Base-by-base conservation (phyloP, 768 basidiomycete genomes). In the Trametes meyenii region DNA sequence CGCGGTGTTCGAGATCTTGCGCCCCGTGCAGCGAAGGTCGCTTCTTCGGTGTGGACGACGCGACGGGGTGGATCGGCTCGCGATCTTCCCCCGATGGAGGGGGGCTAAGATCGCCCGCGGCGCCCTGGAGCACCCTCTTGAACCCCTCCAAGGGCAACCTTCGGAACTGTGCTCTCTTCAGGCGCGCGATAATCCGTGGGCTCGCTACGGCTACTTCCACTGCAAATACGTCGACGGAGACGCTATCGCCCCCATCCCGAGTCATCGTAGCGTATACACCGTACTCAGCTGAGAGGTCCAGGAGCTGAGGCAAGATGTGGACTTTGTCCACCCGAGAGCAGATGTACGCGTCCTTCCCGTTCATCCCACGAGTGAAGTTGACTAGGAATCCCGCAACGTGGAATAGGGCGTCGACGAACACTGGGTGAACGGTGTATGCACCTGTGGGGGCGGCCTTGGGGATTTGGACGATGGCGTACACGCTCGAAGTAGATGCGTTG, bases 381-480 rank as follows among this genome's bases (percentile, higher is more conserved):
- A 84, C 80, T 36, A 90, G 74, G 71, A 91, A 89, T 3, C 90
- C 90, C 0, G 88, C 83, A 39, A 83, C 79, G 60, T 91, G 90
- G 33, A 90, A 74, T 33, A 91, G 74, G 0, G 86, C 83, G 63
- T 91, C 89, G 59, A 83, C 74, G 72, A 90, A 88, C 24, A 88
- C 69, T 5, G 85, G 83, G 61, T 86, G 80, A 3, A 76, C 73
- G 11, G 77, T 74, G 61, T 79, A 83, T 13, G 70, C 64, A 26
- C 67, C 62, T 26, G 75, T 70, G 17, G 66, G 63, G 23, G 75
- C 60, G 45, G 76, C 63, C 10, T 62, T 39, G 1, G 81, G 79
- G 14, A 87, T 73, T 26, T 72, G 67, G 24, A 88, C 70, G 0
- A 73, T 71, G 1, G 86, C 89, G 62, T 77, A 78, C 2, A 64